Conservation (phyloP, 2,329 filamentous ascomycete genomes). For the Fusarium sp. region DNA sequence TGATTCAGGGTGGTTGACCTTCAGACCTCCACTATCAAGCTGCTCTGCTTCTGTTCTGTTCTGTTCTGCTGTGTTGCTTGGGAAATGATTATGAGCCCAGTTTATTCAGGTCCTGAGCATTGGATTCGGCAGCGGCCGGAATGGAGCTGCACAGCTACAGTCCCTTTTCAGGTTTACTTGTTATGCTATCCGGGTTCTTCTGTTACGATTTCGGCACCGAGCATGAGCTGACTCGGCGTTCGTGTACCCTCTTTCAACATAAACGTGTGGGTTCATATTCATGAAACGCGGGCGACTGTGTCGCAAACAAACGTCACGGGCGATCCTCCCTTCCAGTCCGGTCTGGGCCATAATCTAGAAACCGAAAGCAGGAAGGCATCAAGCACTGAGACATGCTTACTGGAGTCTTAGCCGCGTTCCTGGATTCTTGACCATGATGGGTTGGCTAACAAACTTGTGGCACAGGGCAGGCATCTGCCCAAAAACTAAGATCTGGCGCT, state of each 20-base stretch:
- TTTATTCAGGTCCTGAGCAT: slow-evolving; percentile 10
- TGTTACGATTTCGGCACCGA: slow-evolving; percentile 18
- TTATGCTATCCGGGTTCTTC: background rate
- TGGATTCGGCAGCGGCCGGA: slow-evolving; percentile 28
- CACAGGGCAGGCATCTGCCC: slow-evolving; percentile 13
- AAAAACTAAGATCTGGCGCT: slow-evolving; percentile 9
- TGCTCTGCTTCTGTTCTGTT: background rate
- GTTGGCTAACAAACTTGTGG: slow-evolving; percentile 4
- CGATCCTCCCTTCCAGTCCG: slow-evolving; percentile 15
- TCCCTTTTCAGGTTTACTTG: background rate
- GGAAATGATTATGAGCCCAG: slow-evolving; percentile 15
- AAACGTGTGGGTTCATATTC: slow-evolving; percentile 24
- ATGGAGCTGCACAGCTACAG: slow-evolving; percentile 6
- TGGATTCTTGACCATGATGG: slow-evolving; percentile 19
- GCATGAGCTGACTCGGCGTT: slow-evolving; percentile 3
- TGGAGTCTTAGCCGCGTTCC: slow-evolving; percentile 22
- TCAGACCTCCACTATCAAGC: slow-evolving; percentile 19
- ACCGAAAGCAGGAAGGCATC: slow-evolving; percentile 30
- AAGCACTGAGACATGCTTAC: slow-evolving; percentile 24
- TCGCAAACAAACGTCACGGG: slow-evolving; percentile 2
- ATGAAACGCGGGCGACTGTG: slow-evolving; percentile 24
- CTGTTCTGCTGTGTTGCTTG: slow-evolving; percentile 10
- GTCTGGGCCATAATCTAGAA: slow-evolving; percentile 17
- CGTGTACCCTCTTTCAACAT: background rate
- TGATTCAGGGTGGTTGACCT: slow-evolving; percentile 28